phyloP scores from a whole-genome alignment of 495 filamentous ascomycete genomes.

The Penicillium canariense region DNA sequence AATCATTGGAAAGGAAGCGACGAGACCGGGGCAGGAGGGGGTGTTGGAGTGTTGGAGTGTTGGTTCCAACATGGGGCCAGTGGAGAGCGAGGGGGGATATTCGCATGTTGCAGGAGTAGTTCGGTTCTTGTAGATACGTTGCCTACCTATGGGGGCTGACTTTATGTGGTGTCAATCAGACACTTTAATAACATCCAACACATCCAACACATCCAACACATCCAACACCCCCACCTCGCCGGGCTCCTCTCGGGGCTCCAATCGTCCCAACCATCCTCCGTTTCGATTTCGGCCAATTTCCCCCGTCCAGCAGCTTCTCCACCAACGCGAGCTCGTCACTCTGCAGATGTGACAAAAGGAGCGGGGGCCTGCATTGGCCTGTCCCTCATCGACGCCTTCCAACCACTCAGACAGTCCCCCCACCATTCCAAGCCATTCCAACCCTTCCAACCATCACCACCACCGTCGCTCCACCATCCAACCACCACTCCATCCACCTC shows the following conservation, averaged over 20 bases:
- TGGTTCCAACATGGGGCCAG: no score
- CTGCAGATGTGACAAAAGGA: constrained; percentile 32
- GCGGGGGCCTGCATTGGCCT: constrained; percentile 27
- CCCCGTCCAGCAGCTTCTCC: constrained; percentile 11
- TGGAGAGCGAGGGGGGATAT: background rate
- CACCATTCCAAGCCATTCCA: background rate
- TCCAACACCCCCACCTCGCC: no score
- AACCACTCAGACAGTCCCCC: background rate
- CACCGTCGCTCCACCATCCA: background rate
- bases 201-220: background rate
- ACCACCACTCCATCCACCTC: background rate
- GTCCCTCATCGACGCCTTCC: background rate
- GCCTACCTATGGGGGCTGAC: background rate
- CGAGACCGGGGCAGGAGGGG: background rate
- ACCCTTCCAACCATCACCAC: background rate
- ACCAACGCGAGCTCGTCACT: constrained; percentile 25
- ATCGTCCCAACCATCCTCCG: no score
- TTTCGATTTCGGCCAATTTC: constrained; percentile 22
- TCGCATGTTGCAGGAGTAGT: background rate
- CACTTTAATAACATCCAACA: background rate
- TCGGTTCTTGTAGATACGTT: background rate
- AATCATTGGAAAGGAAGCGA: background rate
- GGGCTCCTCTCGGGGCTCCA: no score
- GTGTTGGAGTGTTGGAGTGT: no score
- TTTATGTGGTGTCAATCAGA: no score